Evolutionary conservation across 495 filamentous ascomycete genomes (phyloP).

Genomic region (Tuber umbilicatum): DNA sequence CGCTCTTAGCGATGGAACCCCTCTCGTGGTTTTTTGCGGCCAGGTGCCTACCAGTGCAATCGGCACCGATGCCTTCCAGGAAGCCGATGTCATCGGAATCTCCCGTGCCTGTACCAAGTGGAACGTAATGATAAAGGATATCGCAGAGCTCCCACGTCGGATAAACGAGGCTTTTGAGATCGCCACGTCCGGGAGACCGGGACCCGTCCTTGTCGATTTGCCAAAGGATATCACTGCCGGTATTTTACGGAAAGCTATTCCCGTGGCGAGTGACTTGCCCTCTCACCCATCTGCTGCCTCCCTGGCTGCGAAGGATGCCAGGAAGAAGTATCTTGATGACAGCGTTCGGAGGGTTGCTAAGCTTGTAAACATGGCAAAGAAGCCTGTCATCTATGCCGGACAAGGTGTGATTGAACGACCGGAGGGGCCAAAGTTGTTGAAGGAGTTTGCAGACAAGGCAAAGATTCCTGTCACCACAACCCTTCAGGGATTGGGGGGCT

Average conservation of each 20-base stretch:
- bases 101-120: slow-evolving; percentile 74
- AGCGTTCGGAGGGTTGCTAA: slow-evolving; percentile 59
- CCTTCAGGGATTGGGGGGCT: slow-evolving; percentile 70
- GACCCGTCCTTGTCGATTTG: slow-evolving; percentile 72
- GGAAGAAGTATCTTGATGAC: slow-evolving; percentile 52
- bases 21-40: slow-evolving; percentile 72
- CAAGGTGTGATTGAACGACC: slow-evolving; percentile 60
- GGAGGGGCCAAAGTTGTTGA: slow-evolving; percentile 60
- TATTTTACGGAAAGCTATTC: slow-evolving; percentile 61
- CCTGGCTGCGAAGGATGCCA: slow-evolving; percentile 56
- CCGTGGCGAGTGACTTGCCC: slow-evolving; percentile 57
- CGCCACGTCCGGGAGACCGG: slow-evolving; percentile 66
- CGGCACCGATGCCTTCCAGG: slow-evolving; percentile 74
- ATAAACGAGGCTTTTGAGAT: slow-evolving; percentile 86
- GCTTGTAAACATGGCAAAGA: slow-evolving; percentile 67
- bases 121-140: slow-evolving; percentile 77
- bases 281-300: slow-evolving; percentile 63
- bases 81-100: slow-evolving; percentile 71
- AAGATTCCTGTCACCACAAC: slow-evolving; percentile 73
- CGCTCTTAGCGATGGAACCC: slow-evolving; percentile 69
- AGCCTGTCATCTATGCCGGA: slow-evolving; percentile 70
- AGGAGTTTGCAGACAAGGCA: slow-evolving; percentile 63
- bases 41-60: slow-evolving; percentile 67
- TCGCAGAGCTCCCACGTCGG: slow-evolving; percentile 66
- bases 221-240: slow-evolving; percentile 72